Evolutionary conservation across 202 grass and related monocot species (phyloP).

Genomic region (Schoenoplectus triqueter): DNA sequence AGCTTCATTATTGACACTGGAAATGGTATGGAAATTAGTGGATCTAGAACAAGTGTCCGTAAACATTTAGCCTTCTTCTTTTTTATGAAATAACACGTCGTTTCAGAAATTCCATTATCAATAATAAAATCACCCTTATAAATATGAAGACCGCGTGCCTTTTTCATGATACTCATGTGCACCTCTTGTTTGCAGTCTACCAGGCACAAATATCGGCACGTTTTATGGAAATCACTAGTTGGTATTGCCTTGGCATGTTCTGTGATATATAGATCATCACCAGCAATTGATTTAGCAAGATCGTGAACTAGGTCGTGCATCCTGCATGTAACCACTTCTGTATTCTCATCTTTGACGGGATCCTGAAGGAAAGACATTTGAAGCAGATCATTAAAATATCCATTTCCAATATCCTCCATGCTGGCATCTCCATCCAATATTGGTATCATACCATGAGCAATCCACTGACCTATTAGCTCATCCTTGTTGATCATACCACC

Average conservation of each 20-base stretch:
- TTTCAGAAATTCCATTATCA: background rate
- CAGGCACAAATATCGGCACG: constrained; percentile 8
- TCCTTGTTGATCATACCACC: no score
- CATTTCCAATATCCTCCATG: no score
- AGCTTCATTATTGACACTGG: constrained; percentile 26
- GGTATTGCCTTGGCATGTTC: constrained; percentile 36
- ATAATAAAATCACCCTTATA: constrained; percentile 18
- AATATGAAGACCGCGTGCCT: background rate
- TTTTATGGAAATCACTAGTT: constrained; percentile 37
- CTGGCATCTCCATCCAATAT: no score
- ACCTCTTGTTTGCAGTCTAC: constrained; percentile 38
- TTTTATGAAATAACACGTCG: background rate
- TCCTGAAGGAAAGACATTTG: no score
- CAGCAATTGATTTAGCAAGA: constrained; percentile 60
- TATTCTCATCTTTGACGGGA: no score
- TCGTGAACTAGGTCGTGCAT: constrained; percentile 14
- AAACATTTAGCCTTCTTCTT: background rate
- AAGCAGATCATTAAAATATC: no score
- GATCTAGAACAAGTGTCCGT: background rate
- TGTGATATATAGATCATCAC: constrained; percentile 49
- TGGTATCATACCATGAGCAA: no score
- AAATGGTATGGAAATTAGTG: background rate
- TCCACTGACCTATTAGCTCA: no score
- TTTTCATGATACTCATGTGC: constrained; percentile 20
- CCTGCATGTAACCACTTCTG: no score